Conservation (phyloP, 208 protist species). For the Perkinsela sp. region DNA sequence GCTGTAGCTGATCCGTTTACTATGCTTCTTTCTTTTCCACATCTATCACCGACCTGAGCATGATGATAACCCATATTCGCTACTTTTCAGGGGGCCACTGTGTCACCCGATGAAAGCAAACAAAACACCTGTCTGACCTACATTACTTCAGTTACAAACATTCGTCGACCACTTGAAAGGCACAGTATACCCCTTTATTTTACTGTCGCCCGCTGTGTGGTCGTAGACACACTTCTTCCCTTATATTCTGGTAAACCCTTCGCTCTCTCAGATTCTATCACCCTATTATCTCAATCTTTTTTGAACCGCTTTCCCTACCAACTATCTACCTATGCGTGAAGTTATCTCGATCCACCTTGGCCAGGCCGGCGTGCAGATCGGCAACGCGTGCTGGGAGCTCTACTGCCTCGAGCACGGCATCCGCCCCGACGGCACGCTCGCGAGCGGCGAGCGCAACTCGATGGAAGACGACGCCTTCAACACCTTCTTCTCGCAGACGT, state of each 20-base stretch:
- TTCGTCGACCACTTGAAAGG: too few species aligned
- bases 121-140: too few species aligned
- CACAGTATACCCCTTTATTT: too few species aligned
- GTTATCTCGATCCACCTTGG: constrained; percentile 7
- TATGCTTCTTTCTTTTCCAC: too few species aligned
- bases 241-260: constrained; percentile 3
- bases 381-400: constrained; percentile 13
- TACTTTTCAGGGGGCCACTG: neutral
- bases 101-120: neutral
- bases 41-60: neutral
- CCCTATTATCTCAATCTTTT: constrained; percentile 5
- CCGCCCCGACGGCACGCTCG: constrained; percentile 20
- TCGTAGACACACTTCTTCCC: constrained; percentile 5
- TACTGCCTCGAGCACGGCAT: constrained; percentile 43
- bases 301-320: neutral
- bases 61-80: neutral
- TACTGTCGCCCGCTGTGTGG: too few species aligned
- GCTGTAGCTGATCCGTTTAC: too few species aligned
- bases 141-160: too few species aligned
- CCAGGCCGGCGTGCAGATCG: constrained; percentile 5
- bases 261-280: constrained; percentile 2
- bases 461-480: constrained; percentile 46
- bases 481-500: constrained; percentile 25
- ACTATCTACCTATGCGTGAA: constrained; percentile 3
- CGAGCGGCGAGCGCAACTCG: constrained; percentile 21